A percentile compares a stretch with the other conserved stretches of the same genome.
Evolutionary conservation across 176 grass and related monocot genomes (phyloP).

Genomic region (Dactylis glomerata): DNA sequence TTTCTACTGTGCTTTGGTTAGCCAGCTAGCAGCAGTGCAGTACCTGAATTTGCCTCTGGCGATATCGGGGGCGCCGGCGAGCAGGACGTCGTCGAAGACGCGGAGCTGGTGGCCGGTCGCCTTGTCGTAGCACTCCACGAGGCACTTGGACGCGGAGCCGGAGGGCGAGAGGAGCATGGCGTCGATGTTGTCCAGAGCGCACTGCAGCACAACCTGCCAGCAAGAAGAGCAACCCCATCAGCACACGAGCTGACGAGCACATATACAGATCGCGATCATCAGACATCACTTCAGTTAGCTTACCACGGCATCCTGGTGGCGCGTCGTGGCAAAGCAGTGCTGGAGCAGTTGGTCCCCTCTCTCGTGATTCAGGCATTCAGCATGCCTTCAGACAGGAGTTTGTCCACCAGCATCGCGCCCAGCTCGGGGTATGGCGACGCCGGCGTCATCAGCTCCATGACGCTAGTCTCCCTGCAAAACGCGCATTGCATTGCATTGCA

Average conservation of each 20-base stretch:
- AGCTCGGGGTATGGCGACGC: neutral
- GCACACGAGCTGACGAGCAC: neutral
- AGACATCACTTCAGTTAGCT: neutral
- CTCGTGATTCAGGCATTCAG: neutral
- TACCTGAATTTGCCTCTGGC: too few relatives aligned
- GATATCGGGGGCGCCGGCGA: neutral
- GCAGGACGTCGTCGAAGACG: neutral
- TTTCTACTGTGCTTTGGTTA: too few relatives aligned
- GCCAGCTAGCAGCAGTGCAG: too few relatives aligned
- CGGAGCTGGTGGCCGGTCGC: neutral
- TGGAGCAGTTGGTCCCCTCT: neutral
- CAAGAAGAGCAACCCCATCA: neutral
- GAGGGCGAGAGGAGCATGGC: too few relatives aligned
- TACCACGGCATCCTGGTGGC: constrained; percentile 1
- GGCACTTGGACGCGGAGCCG: too few relatives aligned
- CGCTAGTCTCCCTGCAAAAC: neutral
- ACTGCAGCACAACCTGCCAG: neutral
- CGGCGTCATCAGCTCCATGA: neutral
- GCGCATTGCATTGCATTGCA: neutral
- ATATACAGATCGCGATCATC: neutral
- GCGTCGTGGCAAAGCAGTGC: constrained; percentile 9
- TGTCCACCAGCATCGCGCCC: neutral
- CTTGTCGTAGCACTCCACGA: neutral
- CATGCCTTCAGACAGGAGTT: neutral
- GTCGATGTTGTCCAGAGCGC: neutral